Conservation (phyloP, 129 eudicot genomes). For the Tanacetum coccineum region DNA sequence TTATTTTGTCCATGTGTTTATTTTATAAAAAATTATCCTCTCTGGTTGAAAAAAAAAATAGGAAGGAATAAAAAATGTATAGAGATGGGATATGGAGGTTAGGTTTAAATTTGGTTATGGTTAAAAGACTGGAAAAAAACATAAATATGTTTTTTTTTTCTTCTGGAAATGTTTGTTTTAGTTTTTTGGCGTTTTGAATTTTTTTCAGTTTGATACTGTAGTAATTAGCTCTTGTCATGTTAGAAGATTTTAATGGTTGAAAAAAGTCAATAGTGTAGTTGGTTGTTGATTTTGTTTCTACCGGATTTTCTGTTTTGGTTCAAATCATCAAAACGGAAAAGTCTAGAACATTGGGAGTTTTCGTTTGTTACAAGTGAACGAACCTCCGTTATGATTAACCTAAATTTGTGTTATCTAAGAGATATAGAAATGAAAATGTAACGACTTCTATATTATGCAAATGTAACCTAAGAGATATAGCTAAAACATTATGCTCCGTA, state of each 20-base stretch:
- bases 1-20: slow-evolving; percentile 14
- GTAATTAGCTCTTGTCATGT: too few species aligned
- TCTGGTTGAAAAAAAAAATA: slow-evolving; percentile 6
- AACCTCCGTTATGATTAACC: too few species aligned
- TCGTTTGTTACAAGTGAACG: too few species aligned
- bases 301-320: slow-evolving; percentile 14
- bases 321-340: background rate
- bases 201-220: too few species aligned
- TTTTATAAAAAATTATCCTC: slow-evolving; percentile 18
- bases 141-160: background rate
- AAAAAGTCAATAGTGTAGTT: background rate
- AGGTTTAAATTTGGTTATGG: background rate
- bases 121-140: background rate
- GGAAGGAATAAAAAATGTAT: slow-evolving; percentile 22
- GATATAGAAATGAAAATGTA: too few species aligned
- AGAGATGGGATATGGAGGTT: slow-evolving; percentile 20
- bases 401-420: too few species aligned
- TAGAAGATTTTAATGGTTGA: too few species aligned
- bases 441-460: too few species aligned
- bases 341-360: background rate
- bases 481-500: too few species aligned
- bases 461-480: too few species aligned
- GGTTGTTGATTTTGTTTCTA: slow-evolving; percentile 21
- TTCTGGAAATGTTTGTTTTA: background rate
- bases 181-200: background rate